Evolutionary conservation across 331 rosid genomes (phyloP).

Genomic region (Quercus tomentella): DNA sequence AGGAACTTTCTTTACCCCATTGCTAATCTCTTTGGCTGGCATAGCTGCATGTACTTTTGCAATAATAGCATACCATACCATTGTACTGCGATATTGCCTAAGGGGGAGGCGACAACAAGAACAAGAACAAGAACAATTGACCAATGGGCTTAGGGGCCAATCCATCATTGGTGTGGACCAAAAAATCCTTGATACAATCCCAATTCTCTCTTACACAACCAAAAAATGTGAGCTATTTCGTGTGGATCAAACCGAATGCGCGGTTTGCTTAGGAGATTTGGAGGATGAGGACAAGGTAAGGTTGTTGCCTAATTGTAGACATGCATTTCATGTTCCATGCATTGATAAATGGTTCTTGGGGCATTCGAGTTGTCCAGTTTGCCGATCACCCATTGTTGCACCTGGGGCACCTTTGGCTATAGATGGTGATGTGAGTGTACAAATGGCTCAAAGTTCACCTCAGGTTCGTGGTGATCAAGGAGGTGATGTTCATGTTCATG

Average conservation of each 20-base stretch:
- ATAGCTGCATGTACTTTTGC: slow-evolving; percentile 26
- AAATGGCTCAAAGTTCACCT: background rate
- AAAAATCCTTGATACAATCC: slow-evolving; percentile 34
- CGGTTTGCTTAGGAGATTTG: slow-evolving; percentile 46
- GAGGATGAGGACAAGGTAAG: slow-evolving; percentile 36
- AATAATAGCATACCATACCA: slow-evolving; percentile 29
- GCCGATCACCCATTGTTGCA: slow-evolving; percentile 29
- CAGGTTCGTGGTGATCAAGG: background rate
- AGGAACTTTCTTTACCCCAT: slow-evolving; percentile 33
- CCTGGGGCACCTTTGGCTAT: background rate
- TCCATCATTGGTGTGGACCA: slow-evolving; percentile 24
- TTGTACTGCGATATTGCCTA: slow-evolving; percentile 22
- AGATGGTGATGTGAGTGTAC: background rate
- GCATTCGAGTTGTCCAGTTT: slow-evolving; percentile 43
- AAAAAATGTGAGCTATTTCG: background rate
- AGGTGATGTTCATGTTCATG: slow-evolving; percentile 2
- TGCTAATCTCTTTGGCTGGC: slow-evolving; percentile 37
- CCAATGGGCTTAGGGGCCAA: background rate
- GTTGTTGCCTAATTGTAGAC: slow-evolving; percentile 42
- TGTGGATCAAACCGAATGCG: slow-evolving; percentile 42
- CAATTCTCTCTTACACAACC: slow-evolving; percentile 23
- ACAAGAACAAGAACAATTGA: background rate
- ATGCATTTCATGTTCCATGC: slow-evolving; percentile 47
- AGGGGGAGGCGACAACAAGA: background rate
- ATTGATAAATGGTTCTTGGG: slow-evolving; percentile 43